These are phyloP conservation scores for Termitomyces titanicus DNA, from an alignment of 768 basidiomycete species.

Conservation along the genomic window DNA sequence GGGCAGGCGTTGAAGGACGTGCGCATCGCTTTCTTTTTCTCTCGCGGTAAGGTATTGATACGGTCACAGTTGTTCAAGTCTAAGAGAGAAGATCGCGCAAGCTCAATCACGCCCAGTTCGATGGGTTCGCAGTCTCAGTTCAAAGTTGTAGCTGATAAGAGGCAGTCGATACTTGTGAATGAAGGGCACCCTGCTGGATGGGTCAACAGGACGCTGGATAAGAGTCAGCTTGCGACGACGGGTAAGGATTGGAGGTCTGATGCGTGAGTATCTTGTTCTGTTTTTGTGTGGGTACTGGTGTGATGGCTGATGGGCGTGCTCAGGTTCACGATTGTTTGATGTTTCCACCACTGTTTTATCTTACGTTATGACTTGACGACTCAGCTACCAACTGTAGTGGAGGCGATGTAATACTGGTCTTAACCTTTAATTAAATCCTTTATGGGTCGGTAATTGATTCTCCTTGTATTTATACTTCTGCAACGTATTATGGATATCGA, in stretches of 20 bases:
- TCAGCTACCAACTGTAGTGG: neutral
- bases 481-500: neutral
- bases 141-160: constrained; percentile 73
- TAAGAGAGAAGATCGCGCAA: constrained; percentile 39
- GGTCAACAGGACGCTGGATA: constrained; percentile 56
- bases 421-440: no score
- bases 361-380: neutral
- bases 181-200: constrained; percentile 69
- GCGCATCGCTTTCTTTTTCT: constrained; percentile 16
- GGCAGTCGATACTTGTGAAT: constrained; percentile 62
- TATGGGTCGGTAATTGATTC: neutral
- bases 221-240: constrained; percentile 26
- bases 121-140: constrained; percentile 52
- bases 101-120: constrained; percentile 19
- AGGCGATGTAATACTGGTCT: neutral
- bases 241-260: constrained; percentile 41
- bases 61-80: constrained; percentile 51
- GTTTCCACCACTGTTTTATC: neutral
- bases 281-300: neutral
- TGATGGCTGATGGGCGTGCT: neutral
- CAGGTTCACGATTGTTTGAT: neutral
- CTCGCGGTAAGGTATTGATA: neutral
- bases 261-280: constrained; percentile 26
- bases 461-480: neutral
- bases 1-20: constrained; percentile 59